Evolutionary conservation across 2,329 filamentous ascomycete species (phyloP).

Genomic region (Phaeosphaeria sp.): DNA sequence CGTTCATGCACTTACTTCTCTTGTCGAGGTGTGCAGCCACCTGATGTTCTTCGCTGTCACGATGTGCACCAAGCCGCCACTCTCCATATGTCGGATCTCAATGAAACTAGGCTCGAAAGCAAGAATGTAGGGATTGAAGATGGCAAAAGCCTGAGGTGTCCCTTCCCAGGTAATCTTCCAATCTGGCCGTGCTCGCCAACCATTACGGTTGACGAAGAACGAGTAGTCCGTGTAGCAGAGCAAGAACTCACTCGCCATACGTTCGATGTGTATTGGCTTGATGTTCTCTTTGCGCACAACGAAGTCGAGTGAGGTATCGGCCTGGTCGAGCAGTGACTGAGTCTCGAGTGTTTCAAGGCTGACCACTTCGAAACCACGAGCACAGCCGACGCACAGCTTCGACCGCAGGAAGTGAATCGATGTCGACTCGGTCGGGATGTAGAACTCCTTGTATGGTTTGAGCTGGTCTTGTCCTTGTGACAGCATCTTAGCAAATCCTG

Average conservation of each 20-base stretch:
- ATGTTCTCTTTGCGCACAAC: slow-evolving; percentile 92
- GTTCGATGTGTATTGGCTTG: slow-evolving; percentile 95
- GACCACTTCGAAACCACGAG: slow-evolving; percentile 95
- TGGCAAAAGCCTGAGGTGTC: slow-evolving; percentile 86
- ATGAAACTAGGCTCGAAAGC: slow-evolving; percentile 98
- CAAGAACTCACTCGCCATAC: slow-evolving; percentile 94
- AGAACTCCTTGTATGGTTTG: slow-evolving; percentile 86
- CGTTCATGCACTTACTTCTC: slow-evolving; percentile 72
- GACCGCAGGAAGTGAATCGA: slow-evolving; percentile 97
- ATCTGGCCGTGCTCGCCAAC: slow-evolving; percentile 93
- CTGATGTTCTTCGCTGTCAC: slow-evolving; percentile 95
- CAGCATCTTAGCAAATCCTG: slow-evolving; percentile 95
- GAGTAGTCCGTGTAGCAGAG: slow-evolving; percentile 99
- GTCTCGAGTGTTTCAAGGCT: slow-evolving; percentile 97
- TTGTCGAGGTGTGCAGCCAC: slow-evolving; percentile 95
- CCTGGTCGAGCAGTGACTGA: slow-evolving; percentile 94
- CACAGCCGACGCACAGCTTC: slow-evolving; percentile 95
- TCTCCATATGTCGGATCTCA: slow-evolving; percentile 94
- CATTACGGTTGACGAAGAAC: slow-evolving; percentile 98
- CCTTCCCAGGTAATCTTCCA: slow-evolving; percentile 99
- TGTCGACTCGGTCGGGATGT: slow-evolving; percentile 97
- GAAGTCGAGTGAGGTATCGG: slow-evolving; percentile 97
- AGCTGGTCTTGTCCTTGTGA: slow-evolving; percentile 91
- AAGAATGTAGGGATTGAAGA: slow-evolving; percentile 95
- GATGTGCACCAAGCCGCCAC: slow-evolving; percentile 87